Base-by-base conservation (phyloP, 768 basidiomycete species). In the Suillus bovinus region DNA sequence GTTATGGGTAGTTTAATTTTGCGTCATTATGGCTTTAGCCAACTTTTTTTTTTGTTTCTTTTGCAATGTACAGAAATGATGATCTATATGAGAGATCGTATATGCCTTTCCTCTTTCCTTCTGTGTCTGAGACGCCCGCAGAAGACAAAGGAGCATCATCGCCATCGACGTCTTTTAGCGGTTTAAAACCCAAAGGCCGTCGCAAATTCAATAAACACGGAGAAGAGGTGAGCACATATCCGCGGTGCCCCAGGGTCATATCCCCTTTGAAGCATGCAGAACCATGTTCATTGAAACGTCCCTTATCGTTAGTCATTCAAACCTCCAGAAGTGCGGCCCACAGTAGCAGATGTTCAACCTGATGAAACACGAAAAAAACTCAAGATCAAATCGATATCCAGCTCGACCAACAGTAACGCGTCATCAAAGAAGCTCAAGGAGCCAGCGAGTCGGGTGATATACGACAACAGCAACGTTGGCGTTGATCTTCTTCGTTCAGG, bases 31-130 rank as follows among this genome's bases (percentile, higher is more conserved):
- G 36, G 16, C 55, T 39, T 56, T 5, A 38, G 38, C 27, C 24
- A 50, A 39, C 27, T 38, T 55, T 5, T 55, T n/a, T n/a, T n/a
- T n/a, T n/a, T n/a, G n/a, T n/a, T n/a, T n/a, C n/a, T n/a, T n/a
- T 46, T 46, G 44, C 13, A 3, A 46, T 24, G 36, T 20, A 56
- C 27, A 56, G 55, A 39, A 56, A 39, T 56, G 55, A 56, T 4
- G 55, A 56, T 56, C 27, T 56, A 46, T 80, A 88, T 67, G 88
- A 89, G 71, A 67, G 80, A 17, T 89, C 88, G 1, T 89, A 88
- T 71, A 71, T 89, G 31, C 88, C 88, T 5, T 89, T 89, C 71
- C 72, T 89, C 20, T 87, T 86, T 66, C 74, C 80, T 59, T 75
- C 80, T 47, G 64, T 71, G 56, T 65, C 68, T 9, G 72, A 72